These are phyloP conservation scores for Entoloma clypeatum DNA, from an alignment of 1,284 basidiomycete genomes.

Conservation along the genomic window DNA sequence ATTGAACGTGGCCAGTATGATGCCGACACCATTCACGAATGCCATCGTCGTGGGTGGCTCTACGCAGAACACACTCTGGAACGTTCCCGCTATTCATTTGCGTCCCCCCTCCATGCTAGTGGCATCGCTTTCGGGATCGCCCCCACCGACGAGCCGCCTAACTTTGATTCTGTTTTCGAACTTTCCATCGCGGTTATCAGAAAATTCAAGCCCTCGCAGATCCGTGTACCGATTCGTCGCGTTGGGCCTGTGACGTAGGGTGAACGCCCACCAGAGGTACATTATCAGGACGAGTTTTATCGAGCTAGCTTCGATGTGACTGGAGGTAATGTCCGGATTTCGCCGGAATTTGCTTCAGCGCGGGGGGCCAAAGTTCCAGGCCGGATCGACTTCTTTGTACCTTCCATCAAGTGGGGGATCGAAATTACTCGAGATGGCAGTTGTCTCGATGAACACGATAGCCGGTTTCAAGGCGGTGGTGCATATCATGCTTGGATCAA, in stretches of 20 bases:
- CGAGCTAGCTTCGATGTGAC: conserved; percentile 3
- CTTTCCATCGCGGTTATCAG: conserved; percentile 1
- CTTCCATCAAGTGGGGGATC: conserved; percentile 12
- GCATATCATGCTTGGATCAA: too few species aligned
- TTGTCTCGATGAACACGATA: conserved; percentile 1
- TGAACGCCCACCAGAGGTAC: conserved; percentile 2
- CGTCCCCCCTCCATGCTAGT: background rate
- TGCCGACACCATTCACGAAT: conserved; percentile 2
- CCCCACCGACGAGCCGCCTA: background rate
- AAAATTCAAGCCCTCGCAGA: conserved; percentile 6
- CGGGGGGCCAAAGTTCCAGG: conserved; percentile 5
- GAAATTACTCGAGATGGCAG: conserved; percentile 10
- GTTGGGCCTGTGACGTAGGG: background rate
- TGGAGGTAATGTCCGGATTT: conserved; percentile 3
- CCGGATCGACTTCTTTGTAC: conserved; percentile 14
- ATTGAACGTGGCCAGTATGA: background rate
- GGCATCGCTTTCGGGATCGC: background rate
- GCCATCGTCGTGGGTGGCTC: conserved; percentile 7
- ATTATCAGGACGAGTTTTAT: conserved; percentile 9
- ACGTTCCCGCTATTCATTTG: too few species aligned
- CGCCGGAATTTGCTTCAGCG: conserved; percentile 7
- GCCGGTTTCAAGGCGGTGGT: too few species aligned
- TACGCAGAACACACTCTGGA: too few species aligned
- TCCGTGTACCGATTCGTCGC: background rate
- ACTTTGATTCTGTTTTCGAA: background rate